Conservation (phyloP, 2,329 filamentous ascomycete species). For the Trichoderma sp. region DNA sequence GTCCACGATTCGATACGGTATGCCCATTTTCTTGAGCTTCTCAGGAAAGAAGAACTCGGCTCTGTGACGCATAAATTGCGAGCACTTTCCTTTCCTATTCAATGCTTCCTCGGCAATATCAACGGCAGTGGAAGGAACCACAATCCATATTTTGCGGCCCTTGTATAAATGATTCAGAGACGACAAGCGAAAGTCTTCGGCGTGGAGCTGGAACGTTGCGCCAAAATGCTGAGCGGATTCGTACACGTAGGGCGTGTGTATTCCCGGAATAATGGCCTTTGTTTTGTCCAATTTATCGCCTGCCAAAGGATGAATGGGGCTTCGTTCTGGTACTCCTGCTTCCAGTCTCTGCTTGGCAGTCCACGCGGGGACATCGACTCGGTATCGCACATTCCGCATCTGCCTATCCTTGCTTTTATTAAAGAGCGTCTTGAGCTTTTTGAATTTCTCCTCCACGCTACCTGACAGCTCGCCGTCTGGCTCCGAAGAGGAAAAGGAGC, state of each 20-base stretch:
- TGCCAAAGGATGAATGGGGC: slow-evolving; percentile 41
- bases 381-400: slow-evolving; percentile 41
- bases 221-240: slow-evolving; percentile 42
- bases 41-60: slow-evolving; percentile 45
- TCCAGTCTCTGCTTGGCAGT: slow-evolving; percentile 37
- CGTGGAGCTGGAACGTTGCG: slow-evolving; percentile 43
- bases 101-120: slow-evolving; percentile 38
- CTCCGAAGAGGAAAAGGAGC: slow-evolving; percentile 34
- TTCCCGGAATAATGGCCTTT: slow-evolving; percentile 42
- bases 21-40: slow-evolving; percentile 41
- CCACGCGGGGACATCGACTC: slow-evolving; percentile 44
- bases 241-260: slow-evolving; percentile 45
- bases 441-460: slow-evolving; percentile 33
- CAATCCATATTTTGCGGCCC: slow-evolving; percentile 44
- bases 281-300: slow-evolving; percentile 42
- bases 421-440: slow-evolving; percentile 39
- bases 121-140: slow-evolving; percentile 40
- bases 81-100: slow-evolving; percentile 37
- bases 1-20: slow-evolving; percentile 41
- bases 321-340: slow-evolving; percentile 40
- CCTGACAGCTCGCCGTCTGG: slow-evolving; percentile 29
- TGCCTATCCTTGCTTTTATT: slow-evolving; percentile 39
- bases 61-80: slow-evolving; percentile 45
- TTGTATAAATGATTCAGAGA: slow-evolving; percentile 44
- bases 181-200: slow-evolving; percentile 43